Conservation (phyloP, 2,329 filamentous ascomycete genomes). For the Neurospora crassa region DNA sequence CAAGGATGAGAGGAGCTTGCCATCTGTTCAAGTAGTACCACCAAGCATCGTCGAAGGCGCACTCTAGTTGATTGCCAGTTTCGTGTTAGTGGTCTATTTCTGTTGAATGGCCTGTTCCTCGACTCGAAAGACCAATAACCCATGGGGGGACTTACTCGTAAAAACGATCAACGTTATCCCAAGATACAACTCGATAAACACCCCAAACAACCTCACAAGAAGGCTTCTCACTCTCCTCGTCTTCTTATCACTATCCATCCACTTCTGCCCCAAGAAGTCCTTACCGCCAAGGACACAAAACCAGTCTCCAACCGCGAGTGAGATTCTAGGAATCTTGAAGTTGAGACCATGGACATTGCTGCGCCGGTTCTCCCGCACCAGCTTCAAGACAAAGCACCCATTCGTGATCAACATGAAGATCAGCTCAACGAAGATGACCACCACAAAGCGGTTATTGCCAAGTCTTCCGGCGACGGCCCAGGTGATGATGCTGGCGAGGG, state of each 20-base stretch:
- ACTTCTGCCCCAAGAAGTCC: neutral
- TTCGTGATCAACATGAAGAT: conserved; percentile 17
- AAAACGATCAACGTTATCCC: neutral
- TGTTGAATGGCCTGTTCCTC: neutral
- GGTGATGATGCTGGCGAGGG: conserved; percentile 5
- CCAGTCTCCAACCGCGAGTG: conserved; percentile 6
- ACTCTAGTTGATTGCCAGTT: neutral
- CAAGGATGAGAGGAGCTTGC: neutral
- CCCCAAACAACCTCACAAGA: neutral
- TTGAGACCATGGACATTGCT: neutral
- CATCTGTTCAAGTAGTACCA: neutral
- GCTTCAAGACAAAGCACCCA: neutral
- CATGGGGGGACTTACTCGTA: neutral
- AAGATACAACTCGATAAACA: neutral
- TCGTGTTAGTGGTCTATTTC: neutral
- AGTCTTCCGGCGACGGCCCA: neutral
- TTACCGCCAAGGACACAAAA: conserved; percentile 2
- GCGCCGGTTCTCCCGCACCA: neutral
- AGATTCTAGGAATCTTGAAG: neutral
- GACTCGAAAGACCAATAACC: neutral
- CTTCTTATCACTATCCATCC: neutral
- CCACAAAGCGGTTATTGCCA: neutral
- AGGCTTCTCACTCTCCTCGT: neutral
- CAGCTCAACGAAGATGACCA: conserved; percentile 19
- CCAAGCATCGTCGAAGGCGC: neutral